A percentile compares a stretch with the other conserved stretches of the same genome.
phyloP scores from a whole-genome alignment of 1,284 basidiomycete species.

The Violaceomyces palustris region DNA sequence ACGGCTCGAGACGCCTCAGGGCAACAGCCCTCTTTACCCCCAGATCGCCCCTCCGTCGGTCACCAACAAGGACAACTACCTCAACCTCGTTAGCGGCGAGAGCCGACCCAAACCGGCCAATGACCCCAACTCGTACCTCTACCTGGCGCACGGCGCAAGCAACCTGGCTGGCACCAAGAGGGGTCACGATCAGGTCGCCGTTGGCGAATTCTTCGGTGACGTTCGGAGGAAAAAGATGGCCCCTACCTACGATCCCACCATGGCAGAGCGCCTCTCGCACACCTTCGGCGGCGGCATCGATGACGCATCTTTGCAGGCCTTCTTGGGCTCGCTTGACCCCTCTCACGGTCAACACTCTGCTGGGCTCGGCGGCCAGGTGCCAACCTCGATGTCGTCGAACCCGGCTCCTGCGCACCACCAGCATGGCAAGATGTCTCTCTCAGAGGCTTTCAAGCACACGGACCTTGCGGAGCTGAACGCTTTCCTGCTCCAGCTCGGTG shows the following conservation, averaged over 20 bases:
- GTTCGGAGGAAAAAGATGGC: conserved; percentile 40
- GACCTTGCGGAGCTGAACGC: conserved; percentile 51
- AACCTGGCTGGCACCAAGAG: conserved; percentile 35
- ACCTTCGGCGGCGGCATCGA: conserved; percentile 38
- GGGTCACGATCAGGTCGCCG: conserved; percentile 34
- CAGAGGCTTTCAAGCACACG: conserved; percentile 59
- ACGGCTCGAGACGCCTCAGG: conserved; percentile 33
- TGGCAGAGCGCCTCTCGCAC: conserved; percentile 45
- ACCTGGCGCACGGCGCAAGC: conserved; percentile 35
- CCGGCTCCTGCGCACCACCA: no score
- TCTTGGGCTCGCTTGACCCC: conserved; percentile 25
- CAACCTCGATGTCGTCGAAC: no score
- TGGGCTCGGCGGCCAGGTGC: no score
- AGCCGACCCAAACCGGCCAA: conserved; percentile 23
- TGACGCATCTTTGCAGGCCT: conserved; percentile 32
- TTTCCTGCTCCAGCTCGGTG: conserved; percentile 51
- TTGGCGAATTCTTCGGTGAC: conserved; percentile 46
- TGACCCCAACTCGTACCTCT: conserved; percentile 40
- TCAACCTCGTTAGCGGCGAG: conserved; percentile 18
- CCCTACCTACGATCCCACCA: conserved; percentile 44
- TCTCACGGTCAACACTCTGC: no score
- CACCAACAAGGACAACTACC: conserved; percentile 15
- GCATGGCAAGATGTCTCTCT: conserved; percentile 57
- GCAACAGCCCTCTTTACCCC: conserved; percentile 12
- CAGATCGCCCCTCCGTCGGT: conserved; percentile 6